Percentiles rank a stretch among this genome's conserved stretches.
Conservation (phyloP, 768 basidiomycete species). For the Mrakia frigida region DNA sequence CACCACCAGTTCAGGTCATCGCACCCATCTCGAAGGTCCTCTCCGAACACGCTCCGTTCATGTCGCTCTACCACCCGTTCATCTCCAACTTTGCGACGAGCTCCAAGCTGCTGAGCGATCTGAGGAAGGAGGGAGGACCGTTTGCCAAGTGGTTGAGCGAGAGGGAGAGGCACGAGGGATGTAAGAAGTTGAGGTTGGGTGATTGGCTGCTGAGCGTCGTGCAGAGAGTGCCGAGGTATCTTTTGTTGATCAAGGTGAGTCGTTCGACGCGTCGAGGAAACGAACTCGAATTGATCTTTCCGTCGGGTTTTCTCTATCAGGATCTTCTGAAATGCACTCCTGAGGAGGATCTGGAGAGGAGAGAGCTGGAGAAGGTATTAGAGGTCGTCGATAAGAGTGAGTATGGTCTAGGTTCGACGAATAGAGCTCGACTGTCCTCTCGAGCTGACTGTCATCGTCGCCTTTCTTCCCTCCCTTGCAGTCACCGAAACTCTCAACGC, state of each 20-base stretch:
- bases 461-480: conserved; percentile 38
- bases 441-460: conserved; percentile 26
- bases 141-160: conserved; percentile 62
- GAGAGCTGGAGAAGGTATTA: conserved; percentile 57
- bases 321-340: conserved; percentile 69
- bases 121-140: conserved; percentile 44
- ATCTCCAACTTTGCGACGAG: conserved; percentile 69
- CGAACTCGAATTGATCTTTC: not conserved
- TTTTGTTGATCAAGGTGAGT: conserved; percentile 61
- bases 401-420: conserved; percentile 33
- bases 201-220: conserved; percentile 84
- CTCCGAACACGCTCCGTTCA: conserved; percentile 76
- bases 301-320: conserved; percentile 26
- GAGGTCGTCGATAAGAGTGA: conserved; percentile 69
- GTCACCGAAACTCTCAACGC: conserved; percentile 73
- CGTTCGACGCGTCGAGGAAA: too few species aligned
- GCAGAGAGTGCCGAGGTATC: conserved; percentile 80
- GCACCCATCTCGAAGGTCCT: conserved; percentile 48
- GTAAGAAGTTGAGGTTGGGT: conserved; percentile 67
- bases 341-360: conserved; percentile 62
- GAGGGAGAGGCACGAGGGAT: conserved; percentile 65
- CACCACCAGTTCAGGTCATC: not conserved
- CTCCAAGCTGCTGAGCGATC: conserved; percentile 55
- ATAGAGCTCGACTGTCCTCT: not conserved
- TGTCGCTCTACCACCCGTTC: conserved; percentile 80